These are phyloP conservation scores for Friedmanniomyces endolithicus DNA, from an alignment of 495 filamentous ascomycete genomes.

Conservation along the genomic window DNA sequence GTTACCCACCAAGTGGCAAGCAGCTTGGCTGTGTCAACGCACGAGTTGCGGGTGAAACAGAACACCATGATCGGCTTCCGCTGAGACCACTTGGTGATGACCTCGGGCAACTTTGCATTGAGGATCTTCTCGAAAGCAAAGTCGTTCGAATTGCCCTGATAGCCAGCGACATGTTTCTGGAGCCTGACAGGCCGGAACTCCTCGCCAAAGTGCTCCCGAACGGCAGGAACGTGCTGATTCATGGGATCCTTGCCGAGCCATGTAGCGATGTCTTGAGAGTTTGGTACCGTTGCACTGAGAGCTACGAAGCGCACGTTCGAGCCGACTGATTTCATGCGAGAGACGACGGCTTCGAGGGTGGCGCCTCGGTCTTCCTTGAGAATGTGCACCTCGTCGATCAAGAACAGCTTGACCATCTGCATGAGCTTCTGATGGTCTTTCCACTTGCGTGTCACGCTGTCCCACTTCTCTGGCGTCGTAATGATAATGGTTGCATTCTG, in stretches of 20 bases:
- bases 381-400: slow-evolving; percentile 96
- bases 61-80: slow-evolving; percentile 88
- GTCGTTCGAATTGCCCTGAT: slow-evolving; percentile 55
- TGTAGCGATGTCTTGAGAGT: slow-evolving; percentile 75
- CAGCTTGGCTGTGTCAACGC: slow-evolving; percentile 59
- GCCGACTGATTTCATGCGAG: slow-evolving; percentile 87
- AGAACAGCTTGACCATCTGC: slow-evolving; percentile 74
- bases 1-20: slow-evolving; percentile 56
- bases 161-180: slow-evolving; percentile 77
- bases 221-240: slow-evolving; percentile 55
- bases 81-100: slow-evolving; percentile 66
- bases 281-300: slow-evolving; percentile 85
- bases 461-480: slow-evolving; percentile 98
- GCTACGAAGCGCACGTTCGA: slow-evolving; percentile 83
- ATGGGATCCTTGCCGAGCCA: slow-evolving; percentile 78
- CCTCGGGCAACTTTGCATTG: slow-evolving; percentile 57
- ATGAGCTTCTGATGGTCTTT: slow-evolving; percentile 76
- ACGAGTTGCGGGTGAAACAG: slow-evolving; percentile 73
- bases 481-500: slow-evolving; percentile 82
- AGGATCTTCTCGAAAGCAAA: slow-evolving; percentile 77
- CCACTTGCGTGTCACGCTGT: slow-evolving; percentile 94
- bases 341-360: slow-evolving; percentile 88
- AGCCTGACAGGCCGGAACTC: slow-evolving; percentile 81
- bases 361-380: slow-evolving; percentile 82
- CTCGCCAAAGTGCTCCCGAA: slow-evolving; percentile 73